Evolutionary conservation across 768 basidiomycete genomes (phyloP).

Genomic region (Leccinellum rugosiceps): DNA sequence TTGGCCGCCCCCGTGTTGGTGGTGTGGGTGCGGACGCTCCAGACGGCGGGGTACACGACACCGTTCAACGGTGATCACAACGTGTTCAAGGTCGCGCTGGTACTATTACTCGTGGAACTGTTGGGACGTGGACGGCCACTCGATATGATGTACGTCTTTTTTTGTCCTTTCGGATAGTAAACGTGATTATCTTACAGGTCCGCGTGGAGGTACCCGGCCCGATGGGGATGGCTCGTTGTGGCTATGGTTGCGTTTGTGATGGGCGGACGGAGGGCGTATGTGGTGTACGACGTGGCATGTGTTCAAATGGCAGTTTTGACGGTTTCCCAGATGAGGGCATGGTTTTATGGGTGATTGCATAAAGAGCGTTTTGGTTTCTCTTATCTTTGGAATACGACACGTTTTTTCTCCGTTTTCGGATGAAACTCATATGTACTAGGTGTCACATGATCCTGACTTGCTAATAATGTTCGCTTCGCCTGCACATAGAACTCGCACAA

Average conservation of each 20-base stretch:
- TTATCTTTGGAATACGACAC: too few relatives aligned
- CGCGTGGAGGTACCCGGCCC: conserved; percentile 25
- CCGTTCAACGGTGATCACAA: conserved; percentile 84
- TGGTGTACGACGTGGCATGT: conserved; percentile 62
- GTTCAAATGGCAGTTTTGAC: conserved; percentile 23
- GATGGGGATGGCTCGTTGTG: conserved; percentile 53
- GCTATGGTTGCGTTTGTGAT: conserved; percentile 56
- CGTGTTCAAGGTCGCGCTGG: conserved; percentile 61
- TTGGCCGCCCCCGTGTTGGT: conserved; percentile 72
- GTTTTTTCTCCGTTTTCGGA: background rate
- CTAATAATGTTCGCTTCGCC: background rate
- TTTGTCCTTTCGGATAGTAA: background rate
- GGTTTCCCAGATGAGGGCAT: conserved; percentile 2
- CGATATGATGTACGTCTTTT: conserved; percentile 35
- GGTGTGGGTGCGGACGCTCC: conserved; percentile 87
- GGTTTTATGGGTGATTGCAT: conserved; percentile 3
- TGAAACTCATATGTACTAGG: background rate
- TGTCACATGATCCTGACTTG: background rate
- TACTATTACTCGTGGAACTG: conserved; percentile 60
- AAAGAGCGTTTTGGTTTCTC: too few relatives aligned
- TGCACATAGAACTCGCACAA: background rate
- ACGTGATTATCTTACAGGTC: conserved; percentile 6
- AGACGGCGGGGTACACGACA: conserved; percentile 72
- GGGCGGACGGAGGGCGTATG: conserved; percentile 65
- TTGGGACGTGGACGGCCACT: conserved; percentile 51